A percentile compares a stretch with the other conserved stretches of the same genome.
These are phyloP conservation scores for Fusarium chaquense DNA, from an alignment of 2,329 filamentous ascomycete genomes.

Conservation along the genomic window DNA sequence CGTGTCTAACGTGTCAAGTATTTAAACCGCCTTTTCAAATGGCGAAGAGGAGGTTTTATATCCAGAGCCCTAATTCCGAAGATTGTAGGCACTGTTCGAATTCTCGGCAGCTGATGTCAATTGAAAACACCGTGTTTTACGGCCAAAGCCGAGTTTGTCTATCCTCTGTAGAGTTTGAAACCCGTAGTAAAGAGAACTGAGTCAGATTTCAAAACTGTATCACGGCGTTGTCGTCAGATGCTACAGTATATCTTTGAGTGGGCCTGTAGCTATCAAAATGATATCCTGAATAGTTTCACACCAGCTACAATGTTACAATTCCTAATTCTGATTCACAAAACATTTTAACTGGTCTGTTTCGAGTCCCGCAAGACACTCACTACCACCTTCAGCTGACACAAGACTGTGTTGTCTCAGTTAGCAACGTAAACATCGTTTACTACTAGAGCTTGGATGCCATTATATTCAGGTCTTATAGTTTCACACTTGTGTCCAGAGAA, in stretches of 20 bases:
- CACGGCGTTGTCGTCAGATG: no score
- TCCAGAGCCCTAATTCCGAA: rapidly evolving
- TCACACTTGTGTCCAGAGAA: not conserved
- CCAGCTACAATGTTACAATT: no score
- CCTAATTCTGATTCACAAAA: not conserved
- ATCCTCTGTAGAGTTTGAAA: not conserved
- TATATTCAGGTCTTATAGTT: not conserved
- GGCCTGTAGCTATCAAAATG: not conserved
- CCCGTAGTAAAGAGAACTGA: not conserved
- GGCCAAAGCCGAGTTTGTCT: not conserved
- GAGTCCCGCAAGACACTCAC: not conserved
- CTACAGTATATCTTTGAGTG: rapidly evolving
- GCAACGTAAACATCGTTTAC: rapidly evolving
- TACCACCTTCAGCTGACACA: not conserved
- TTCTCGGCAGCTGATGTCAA: not conserved
- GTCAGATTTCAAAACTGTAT: not conserved
- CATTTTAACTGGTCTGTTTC: not conserved
- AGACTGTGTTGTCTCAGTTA: not conserved
- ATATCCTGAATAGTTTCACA: no score
- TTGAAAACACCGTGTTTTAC: not conserved
- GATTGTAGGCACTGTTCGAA: rapidly evolving
- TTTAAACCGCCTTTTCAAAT: not conserved
- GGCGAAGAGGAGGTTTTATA: not conserved
- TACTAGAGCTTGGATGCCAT: rapidly evolving
- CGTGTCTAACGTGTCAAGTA: not conserved